These are phyloP conservation scores for Furcasterigmium sp. DNA, from an alignment of 2,329 filamentous ascomycete genomes.

Conservation along the genomic window DNA sequence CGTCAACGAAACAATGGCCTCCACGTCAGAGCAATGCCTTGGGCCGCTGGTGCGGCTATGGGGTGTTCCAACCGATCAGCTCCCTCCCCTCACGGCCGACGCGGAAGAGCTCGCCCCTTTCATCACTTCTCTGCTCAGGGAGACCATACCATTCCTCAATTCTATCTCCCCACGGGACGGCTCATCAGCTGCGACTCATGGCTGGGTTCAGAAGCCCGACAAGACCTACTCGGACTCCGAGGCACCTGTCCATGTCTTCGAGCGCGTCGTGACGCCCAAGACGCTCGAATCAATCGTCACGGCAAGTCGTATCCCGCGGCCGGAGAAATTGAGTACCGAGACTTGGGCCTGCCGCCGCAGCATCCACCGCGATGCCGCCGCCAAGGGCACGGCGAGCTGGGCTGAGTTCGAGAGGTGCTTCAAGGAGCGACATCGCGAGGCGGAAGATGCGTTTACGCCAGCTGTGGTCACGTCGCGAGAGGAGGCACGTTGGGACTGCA, in stretches of 20 bases:
- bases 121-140: conserved; percentile 46
- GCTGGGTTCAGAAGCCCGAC: conserved; percentile 46
- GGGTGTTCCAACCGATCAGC: conserved; percentile 41
- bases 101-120: conserved; percentile 43
- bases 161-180: conserved; percentile 39
- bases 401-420: conserved; percentile 57
- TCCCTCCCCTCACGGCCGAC: conserved; percentile 35
- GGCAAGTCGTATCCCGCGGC: conserved; percentile 20
- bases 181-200: conserved; percentile 18
- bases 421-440: conserved; percentile 40
- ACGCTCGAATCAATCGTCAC: conserved; percentile 34
- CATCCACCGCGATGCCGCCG: conserved; percentile 49
- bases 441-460: conserved; percentile 34
- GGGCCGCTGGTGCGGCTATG: conserved; percentile 49
- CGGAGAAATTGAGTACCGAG: conserved; percentile 30
- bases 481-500: conserved; percentile 40
- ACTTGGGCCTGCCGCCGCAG: conserved; percentile 62
- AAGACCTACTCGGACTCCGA: conserved; percentile 44
- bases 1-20: too few relatives aligned
- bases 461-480: conserved; percentile 26
- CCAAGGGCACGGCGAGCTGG: conserved; percentile 53
- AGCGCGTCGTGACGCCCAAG: conserved; percentile 40
- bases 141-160: conserved; percentile 55
- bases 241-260: conserved; percentile 47
- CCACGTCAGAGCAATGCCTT: conserved; percentile 15